These are phyloP conservation scores for Metschnikowia amazonensis DNA, from an alignment of 805 yeast species.

Conservation along the genomic window DNA sequence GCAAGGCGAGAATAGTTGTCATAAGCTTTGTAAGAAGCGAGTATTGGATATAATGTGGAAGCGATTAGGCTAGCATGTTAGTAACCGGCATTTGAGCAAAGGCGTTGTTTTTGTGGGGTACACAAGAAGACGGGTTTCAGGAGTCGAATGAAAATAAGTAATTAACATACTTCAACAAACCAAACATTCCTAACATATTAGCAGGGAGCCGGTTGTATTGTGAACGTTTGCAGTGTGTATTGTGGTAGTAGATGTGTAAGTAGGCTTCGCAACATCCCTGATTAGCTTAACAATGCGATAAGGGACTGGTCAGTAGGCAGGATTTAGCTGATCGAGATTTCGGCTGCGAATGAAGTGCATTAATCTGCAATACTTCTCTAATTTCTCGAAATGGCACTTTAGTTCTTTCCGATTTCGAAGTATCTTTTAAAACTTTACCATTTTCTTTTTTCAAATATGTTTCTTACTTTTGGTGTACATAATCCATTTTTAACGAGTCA, in stretches of 20 bases:
- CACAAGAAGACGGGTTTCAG: background rate
- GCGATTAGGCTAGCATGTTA: conserved; percentile 21
- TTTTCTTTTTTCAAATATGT: no score
- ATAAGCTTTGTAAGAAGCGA: conserved; percentile 59
- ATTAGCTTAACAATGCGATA: conserved; percentile 4
- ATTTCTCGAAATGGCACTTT: background rate
- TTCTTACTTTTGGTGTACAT: no score
- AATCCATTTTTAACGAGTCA: no score
- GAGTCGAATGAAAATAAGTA: background rate
- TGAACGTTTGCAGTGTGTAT: background rate
- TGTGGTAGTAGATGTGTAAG: background rate
- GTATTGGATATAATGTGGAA: conserved; percentile 53
- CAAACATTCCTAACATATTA: conserved; percentile 7
- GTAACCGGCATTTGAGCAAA: background rate
- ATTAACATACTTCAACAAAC: conserved; percentile 7
- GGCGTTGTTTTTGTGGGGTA: conserved; percentile 4
- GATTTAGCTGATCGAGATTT: background rate
- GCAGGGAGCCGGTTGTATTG: background rate
- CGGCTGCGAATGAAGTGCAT: background rate
- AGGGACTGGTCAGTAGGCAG: background rate
- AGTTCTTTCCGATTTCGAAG: background rate
- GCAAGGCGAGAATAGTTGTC: conserved; percentile 35
- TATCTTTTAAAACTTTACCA: no score
- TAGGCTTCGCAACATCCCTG: conserved; percentile 5
- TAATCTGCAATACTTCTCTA: background rate